These are phyloP conservation scores for Aspergillus versicolor DNA, from an alignment of 2,329 filamentous ascomycete species.

Conservation along the genomic window DNA sequence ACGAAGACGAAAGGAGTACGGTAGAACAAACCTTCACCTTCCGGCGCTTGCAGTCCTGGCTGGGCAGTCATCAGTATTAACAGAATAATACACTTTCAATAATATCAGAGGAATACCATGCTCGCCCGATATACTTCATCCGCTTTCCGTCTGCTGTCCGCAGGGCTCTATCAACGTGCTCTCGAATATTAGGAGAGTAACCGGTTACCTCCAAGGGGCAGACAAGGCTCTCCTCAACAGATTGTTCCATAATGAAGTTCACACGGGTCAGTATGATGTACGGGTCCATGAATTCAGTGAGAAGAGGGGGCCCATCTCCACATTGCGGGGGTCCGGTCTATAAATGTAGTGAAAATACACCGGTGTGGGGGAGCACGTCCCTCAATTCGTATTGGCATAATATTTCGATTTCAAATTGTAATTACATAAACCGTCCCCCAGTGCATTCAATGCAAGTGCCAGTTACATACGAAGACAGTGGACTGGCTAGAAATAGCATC, in stretches of 20 bases:
- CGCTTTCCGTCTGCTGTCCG: not conserved
- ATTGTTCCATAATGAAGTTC: not conserved
- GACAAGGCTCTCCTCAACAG: not conserved
- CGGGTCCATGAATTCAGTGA: not conserved
- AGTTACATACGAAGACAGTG: constrained; percentile 20
- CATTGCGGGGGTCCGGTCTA: not conserved
- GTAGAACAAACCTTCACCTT: not conserved
- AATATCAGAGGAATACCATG: not conserved
- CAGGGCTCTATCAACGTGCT: not conserved
- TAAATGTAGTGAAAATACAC: not conserved
- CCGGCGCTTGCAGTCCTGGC: not conserved
- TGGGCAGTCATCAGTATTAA: not conserved
- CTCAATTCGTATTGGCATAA: not conserved
- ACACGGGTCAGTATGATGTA: not conserved
- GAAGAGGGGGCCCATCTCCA: not conserved
- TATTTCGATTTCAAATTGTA: not conserved
- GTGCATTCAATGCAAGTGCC: not conserved
- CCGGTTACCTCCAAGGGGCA: not conserved
- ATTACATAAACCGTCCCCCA: not conserved
- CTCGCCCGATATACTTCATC: not conserved
- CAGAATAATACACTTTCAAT: too few species aligned
- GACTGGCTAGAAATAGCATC: constrained; percentile 19
- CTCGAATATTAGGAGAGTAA: not conserved
- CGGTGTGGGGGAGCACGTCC: not conserved
- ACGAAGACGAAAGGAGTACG: not conserved